Base-by-base conservation (phyloP, 441 rosid genomes). In the Corymbia citriodora region DNA sequence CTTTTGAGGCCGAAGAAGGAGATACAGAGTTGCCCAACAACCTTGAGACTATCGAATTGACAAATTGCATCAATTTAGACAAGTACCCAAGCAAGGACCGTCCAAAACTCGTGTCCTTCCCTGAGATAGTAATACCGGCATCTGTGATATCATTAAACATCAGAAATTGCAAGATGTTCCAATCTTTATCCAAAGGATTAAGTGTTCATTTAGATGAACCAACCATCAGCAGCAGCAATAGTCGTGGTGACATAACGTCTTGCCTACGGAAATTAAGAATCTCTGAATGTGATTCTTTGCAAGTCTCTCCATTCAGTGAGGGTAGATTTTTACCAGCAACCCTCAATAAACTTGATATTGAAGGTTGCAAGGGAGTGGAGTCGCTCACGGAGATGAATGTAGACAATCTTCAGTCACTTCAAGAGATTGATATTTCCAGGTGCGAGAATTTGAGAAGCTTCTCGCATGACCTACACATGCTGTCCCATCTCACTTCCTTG, bases 201-300 rank as follows among this genome's bases (percentile, higher is more conserved):
- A 55, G 10, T 18, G 7, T 19, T 55, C 59, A 55, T 18, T 3
- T 7, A 10, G 23, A 55, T 55, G 59, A 55, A 55, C 1, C 59
- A 55, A 33, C 33, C 33, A 33, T 33, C 33, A 55, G 59, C 25
- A 55, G 10, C 23, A 18, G 23, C 10, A 18, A 55, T 55, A 55
- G 5, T 33, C 33, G 33, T 33, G 33, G 33, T 33, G 33, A 33
- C 33, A 33, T 33, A 33, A 33, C 33, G 33, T 33, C 33, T 33
- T 33, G 33, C 33, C 33, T 7, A 9, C 6, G 0, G 0, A 33
- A 33, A 33, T 33, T 33, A 33, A 9, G 4, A 59, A 59, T 59
- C 2, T 1, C 0, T 3, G 5, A 0, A 23, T 59, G 63, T 13
- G 63, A 25, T 25, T 59, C 29, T 59, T 2, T 59, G 29, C 13